Conservation (phyloP, 177 flowering plant species). For the Tripterygium wilfordii region DNA sequence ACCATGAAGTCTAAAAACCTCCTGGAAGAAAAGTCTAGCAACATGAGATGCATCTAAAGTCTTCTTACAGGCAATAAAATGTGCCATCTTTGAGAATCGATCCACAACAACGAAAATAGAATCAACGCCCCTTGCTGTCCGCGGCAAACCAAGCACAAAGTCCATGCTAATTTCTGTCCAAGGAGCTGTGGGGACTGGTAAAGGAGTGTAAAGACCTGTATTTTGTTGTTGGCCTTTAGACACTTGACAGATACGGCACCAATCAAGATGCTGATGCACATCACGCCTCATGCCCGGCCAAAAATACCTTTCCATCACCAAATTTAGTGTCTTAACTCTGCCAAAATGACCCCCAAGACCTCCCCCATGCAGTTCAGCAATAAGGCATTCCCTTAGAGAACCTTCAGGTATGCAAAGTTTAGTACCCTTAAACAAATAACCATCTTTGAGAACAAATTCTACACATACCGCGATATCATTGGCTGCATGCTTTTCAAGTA, state of each 20-base stretch:
- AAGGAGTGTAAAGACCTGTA: conserved; percentile 6
- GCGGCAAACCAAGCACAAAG: conserved; percentile 12
- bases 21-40: conserved; percentile 8
- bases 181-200: conserved; percentile 2
- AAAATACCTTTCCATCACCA: neutral
- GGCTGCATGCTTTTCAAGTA: neutral
- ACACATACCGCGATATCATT: too few species aligned
- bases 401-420: too few species aligned
- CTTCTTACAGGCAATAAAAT: conserved; percentile 5
- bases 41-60: conserved; percentile 1
- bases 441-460: conserved; percentile 3
- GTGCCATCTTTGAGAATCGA: conserved; percentile 12
- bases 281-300: conserved; percentile 1
- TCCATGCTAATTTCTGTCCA: conserved; percentile 13
- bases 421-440: neutral
- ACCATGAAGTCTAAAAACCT: conserved; percentile 5
- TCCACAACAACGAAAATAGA: conserved; percentile 14
- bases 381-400: neutral
- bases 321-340: conserved; percentile 1
- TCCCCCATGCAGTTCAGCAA: neutral
- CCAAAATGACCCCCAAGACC: conserved; percentile 8
- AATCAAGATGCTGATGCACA: neutral
- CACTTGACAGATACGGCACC: neutral
- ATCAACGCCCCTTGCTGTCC: neutral
- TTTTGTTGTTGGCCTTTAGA: conserved; percentile 2